phyloP scores from a whole-genome alignment of 1,139 yeast species.

The Sugiyamaella japonica region DNA sequence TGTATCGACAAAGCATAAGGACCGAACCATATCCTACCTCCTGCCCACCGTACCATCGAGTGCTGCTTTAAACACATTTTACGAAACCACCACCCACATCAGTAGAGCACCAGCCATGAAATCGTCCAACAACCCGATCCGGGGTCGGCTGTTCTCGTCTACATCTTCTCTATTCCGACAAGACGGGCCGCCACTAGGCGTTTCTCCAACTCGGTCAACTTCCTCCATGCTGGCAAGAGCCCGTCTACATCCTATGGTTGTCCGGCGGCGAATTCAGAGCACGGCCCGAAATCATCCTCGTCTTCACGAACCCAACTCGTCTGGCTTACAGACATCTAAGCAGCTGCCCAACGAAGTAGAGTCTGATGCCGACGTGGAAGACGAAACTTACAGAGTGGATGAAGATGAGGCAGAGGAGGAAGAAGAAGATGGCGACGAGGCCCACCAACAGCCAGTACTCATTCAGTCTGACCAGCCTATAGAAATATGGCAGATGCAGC shows the following conservation, averaged over 20 bases:
- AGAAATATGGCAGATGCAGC: constrained; percentile 23
- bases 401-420: constrained; percentile 20
- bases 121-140: not conserved
- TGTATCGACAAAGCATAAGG: constrained; percentile 1
- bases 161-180: constrained; percentile 25
- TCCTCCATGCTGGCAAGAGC: constrained; percentile 16
- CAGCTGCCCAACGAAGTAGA: constrained; percentile 11
- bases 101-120: constrained; percentile 1
- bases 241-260: not conserved
- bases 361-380: constrained; percentile 1
- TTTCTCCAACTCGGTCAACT: constrained; percentile 27
- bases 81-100: not conserved
- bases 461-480: constrained; percentile 3
- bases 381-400: constrained; percentile 3
- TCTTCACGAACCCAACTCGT: not conserved
- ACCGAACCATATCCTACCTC: not conserved
- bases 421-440: constrained; percentile 21
- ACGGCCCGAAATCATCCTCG: constrained; percentile 11
- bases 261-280: constrained; percentile 2
- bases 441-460: not conserved
- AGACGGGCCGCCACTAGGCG: constrained; percentile 17
- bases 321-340: not conserved
- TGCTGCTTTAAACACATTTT: constrained; percentile 5
- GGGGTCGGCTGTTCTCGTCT: constrained; percentile 25
- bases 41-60: constrained; percentile 20